Conservation (phyloP, 1,139 yeast species). For the Saccharomyces hybrid region DNA sequence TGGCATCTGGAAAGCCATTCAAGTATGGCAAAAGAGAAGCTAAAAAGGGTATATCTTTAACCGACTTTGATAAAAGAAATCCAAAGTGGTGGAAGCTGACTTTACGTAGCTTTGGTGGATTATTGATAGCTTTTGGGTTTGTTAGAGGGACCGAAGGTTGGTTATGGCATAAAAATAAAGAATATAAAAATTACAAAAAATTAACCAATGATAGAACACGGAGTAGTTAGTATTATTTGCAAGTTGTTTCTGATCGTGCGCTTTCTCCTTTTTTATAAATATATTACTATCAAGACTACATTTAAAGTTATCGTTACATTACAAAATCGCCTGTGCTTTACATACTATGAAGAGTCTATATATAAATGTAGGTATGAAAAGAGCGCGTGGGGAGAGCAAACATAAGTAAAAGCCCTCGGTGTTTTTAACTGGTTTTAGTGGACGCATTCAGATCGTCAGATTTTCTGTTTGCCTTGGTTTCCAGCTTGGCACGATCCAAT, state of each 20-base stretch:
- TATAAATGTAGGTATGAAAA: background rate
- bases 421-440: background rate
- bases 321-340: background rate
- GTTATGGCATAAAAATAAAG: constrained; percentile 38
- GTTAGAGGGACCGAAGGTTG: constrained; percentile 51
- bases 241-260: background rate
- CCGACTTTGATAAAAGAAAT: constrained; percentile 33
- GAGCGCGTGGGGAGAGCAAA: background rate
- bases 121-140: constrained; percentile 46
- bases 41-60: constrained; percentile 28
- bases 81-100: constrained; percentile 56
- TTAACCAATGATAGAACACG: constrained; percentile 1
- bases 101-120: constrained; percentile 45
- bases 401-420: background rate
- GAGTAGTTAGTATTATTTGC: background rate
- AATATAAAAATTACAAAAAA: constrained; percentile 12
- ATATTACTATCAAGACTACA: background rate
- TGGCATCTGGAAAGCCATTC: constrained; percentile 47
- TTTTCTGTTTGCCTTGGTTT: constrained; percentile 22
- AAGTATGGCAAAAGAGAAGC: constrained; percentile 34
- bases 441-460: constrained; percentile 2
- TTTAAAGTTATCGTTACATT: background rate
- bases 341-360: background rate
- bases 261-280: background rate
- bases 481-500: constrained; percentile 24